phyloP scores from a whole-genome alignment of 2,329 filamentous ascomycete genomes.

The Colletotrichum lentis region DNA sequence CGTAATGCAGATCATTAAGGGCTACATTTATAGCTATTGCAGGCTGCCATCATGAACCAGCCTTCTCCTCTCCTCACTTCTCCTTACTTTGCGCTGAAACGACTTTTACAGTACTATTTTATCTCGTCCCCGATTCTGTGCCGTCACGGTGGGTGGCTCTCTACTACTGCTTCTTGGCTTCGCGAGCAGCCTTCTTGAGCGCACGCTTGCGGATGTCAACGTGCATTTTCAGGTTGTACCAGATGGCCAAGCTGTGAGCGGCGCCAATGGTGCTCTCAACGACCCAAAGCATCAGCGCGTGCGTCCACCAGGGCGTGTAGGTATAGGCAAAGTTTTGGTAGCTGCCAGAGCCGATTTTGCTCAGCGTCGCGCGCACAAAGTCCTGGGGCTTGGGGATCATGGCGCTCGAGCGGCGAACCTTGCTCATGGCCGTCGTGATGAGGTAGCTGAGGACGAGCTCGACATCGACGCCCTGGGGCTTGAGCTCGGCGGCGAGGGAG shows the following conservation, averaged over 20 bases:
- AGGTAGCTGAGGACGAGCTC: conserved; percentile 92
- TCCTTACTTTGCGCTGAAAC: too few species aligned
- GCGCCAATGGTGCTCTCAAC: conserved; percentile 68
- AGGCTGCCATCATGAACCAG: too few species aligned
- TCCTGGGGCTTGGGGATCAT: conserved; percentile 81
- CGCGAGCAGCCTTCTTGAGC: conserved; percentile 82
- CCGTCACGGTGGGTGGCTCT: neutral
- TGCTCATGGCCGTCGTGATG: conserved; percentile 96
- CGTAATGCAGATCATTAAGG: too few species aligned
- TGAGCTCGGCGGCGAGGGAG: conserved; percentile 83
- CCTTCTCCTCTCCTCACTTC: too few species aligned
- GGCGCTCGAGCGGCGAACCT: conserved; percentile 80
- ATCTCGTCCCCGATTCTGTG: neutral
- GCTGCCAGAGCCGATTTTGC: conserved; percentile 82
- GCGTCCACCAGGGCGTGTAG: conserved; percentile 92
- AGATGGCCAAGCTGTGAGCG: conserved; percentile 57
- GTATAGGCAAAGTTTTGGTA: conserved; percentile 83
- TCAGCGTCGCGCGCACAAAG: conserved; percentile 81
- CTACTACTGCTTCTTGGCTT: conserved; percentile 70
- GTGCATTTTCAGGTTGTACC: conserved; percentile 74
- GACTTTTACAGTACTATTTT: too few species aligned
- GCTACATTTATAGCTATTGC: neutral
- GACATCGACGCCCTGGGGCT: conserved; percentile 83
- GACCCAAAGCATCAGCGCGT: conserved; percentile 87
- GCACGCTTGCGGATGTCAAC: conserved; percentile 82